Conservation (phyloP, 495 filamentous ascomycete genomes). For the Penicillium taxi region DNA sequence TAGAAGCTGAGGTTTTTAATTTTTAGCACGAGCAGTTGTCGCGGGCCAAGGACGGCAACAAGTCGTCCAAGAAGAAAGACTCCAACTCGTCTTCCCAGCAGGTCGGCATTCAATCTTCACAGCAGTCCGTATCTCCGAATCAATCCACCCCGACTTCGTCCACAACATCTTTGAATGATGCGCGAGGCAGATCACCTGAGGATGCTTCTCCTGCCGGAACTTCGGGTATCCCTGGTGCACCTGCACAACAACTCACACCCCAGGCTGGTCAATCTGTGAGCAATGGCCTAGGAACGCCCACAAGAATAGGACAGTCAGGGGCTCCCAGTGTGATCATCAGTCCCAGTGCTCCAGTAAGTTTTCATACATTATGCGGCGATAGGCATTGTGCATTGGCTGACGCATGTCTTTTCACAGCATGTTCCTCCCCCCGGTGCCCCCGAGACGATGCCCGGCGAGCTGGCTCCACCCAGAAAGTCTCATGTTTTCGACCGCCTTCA, state of each 20-base stretch:
- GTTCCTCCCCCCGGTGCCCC: slow-evolving; percentile 85
- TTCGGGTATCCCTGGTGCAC: slow-evolving; percentile 16
- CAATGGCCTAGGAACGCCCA: slow-evolving; percentile 61
- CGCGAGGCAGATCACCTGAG: slow-evolving; percentile 71
- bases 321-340: slow-evolving; percentile 93
- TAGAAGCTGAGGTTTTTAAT: slow-evolving; percentile 21
- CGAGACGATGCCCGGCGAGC: slow-evolving; percentile 97
- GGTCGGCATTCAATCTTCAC: slow-evolving; percentile 38
- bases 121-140: slow-evolving; percentile 54
- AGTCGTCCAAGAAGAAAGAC: slow-evolving; percentile 88
- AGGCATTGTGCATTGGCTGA: neutral
- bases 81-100: slow-evolving; percentile 66
- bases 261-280: slow-evolving; percentile 34
- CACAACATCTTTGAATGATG: slow-evolving; percentile 75
- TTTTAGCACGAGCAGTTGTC: slow-evolving; percentile 78
- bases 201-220: slow-evolving; percentile 43
- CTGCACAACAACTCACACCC: slow-evolving; percentile 30
- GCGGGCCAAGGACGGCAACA: slow-evolving; percentile 84
- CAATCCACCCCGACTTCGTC: slow-evolving; percentile 75
- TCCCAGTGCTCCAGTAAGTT: slow-evolving; percentile 84
- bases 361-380: neutral
- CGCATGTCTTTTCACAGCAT: slow-evolving; percentile 51
- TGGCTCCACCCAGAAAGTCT: slow-evolving; percentile 91
- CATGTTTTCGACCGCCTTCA: slow-evolving; percentile 85
- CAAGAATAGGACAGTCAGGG: slow-evolving; percentile 55